A percentile compares a stretch with the other conserved stretches of the same genome.
Evolutionary conservation across 2,329 filamentous ascomycete genomes (phyloP).

Genomic region (Claviceps cyperi): DNA sequence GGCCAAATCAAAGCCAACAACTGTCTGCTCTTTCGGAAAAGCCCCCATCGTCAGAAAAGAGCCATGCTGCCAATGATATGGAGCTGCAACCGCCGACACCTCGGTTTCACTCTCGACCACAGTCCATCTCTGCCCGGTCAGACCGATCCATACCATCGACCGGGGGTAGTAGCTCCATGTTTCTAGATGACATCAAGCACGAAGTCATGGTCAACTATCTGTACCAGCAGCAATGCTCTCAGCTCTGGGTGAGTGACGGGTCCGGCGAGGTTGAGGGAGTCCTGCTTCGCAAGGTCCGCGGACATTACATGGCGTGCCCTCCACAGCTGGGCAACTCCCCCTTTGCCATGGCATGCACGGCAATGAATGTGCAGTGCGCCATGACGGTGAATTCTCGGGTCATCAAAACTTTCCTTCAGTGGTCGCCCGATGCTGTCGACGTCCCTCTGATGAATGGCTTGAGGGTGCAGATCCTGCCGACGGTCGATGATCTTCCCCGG

Average conservation of each 20-base stretch:
- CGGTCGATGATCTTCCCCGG: conserved; percentile 52
- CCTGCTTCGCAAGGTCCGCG: conserved; percentile 51
- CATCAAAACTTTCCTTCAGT: conserved; percentile 63
- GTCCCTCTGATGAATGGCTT: conserved; percentile 64
- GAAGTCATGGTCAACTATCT: conserved; percentile 76
- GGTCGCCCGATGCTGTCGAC: conserved; percentile 57
- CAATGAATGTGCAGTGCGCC: conserved; percentile 62
- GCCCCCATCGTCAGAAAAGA: conserved; percentile 12
- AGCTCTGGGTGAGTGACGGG: conserved; percentile 59
- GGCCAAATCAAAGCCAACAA: conserved; percentile 11
- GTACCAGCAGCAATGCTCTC: conserved; percentile 64
- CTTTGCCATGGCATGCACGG: conserved; percentile 49
- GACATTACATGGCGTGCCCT: conserved; percentile 61
- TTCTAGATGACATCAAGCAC: conserved; percentile 60
- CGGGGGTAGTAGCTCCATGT: conserved; percentile 35
- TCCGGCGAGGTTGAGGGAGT: conserved; percentile 58
- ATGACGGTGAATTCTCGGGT: conserved; percentile 73
- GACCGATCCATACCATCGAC: conserved; percentile 26
- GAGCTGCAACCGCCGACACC: conserved; percentile 35
- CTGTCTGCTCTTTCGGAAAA: conserved; percentile 23
- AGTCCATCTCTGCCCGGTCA: conserved; percentile 32
- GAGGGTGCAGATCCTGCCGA: conserved; percentile 61
- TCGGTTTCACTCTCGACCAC: conserved; percentile 14
- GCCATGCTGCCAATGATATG: conserved; percentile 25
- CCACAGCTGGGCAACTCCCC: conserved; percentile 45